Base-by-base conservation (phyloP, 2,329 filamentous ascomycete genomes). In the Fonsecaea nubica region DNA sequence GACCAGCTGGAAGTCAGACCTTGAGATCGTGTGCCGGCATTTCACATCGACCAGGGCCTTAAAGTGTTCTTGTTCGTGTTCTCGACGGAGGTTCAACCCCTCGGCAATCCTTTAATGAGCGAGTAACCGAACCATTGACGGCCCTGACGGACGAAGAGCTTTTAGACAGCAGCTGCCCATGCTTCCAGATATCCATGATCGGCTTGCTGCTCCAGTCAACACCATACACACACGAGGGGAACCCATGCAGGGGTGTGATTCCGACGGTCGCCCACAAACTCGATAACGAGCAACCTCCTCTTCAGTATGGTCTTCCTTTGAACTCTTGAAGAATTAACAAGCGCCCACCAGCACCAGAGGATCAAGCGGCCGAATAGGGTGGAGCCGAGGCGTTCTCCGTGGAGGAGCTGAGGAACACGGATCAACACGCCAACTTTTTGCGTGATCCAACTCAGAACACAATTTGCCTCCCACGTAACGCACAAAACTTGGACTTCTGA, bases 1-100 rank as follows among this genome's bases (percentile, higher is more conserved):
- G 59, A 66, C 4, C 52, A 64, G 21, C 25, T 72, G 53, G 58
- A 58, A 21, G 58, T 70, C 18, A 38, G 48, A 33, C 38, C 61
- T 54, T 70, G 60, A 70, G 18, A 25, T 50, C 5, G 45, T 13
- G 45, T 25, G 21, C 21, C 5, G 5, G 9, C 8, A 50, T 25
- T 18, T 9, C 45, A 50, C 45, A 2, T 12, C 15, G 9, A 50
- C 5, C n/a, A 45, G 2, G 9, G 18, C 8, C 25, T 12, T 5
- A 50, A 15, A 48, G 18, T 50, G 12, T 25, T 50, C 12, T 18
- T 25, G 45, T 3, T 13, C 45, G 9, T 5, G 21, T 25, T 15
- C 45, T 50, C 9, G 45, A 50, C n/a, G 10, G 45, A 50, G 7
- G 25, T 21, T 10, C 45, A 9, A 50, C 25, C 12, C 10, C 18